A percentile compares a stretch with the other conserved stretches of the same genome.
These are phyloP conservation scores for Pseudopithomyces chartarum DNA, from an alignment of 2,329 filamentous ascomycete genomes.

Conservation along the genomic window DNA sequence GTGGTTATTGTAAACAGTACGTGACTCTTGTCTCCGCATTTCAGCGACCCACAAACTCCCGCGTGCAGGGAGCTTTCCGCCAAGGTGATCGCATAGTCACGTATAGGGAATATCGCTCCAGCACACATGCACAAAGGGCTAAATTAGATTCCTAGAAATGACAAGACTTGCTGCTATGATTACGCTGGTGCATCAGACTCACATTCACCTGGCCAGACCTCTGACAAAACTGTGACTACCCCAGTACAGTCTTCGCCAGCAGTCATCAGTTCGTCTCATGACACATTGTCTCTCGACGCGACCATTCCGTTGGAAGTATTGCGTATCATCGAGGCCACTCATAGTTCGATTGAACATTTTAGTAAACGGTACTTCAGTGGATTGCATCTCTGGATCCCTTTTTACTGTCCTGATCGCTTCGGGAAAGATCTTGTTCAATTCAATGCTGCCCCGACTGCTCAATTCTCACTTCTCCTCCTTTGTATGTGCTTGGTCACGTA, in stretches of 20 bases:
- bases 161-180: not conserved
- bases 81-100: too few relatives aligned
- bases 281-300: not conserved
- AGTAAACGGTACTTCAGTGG: conserved; percentile 9
- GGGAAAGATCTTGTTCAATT: conserved; percentile 5
- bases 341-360: conserved; percentile 1
- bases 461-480: conserved; percentile 11
- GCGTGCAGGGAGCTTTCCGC: too few relatives aligned
- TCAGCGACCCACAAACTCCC: too few relatives aligned
- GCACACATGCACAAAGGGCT: too few relatives aligned
- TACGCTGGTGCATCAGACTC: not conserved
- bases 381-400: conserved; percentile 11
- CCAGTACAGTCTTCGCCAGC: not conserved
- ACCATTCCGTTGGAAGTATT: not conserved
- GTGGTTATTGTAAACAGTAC: conserved; percentile 9
- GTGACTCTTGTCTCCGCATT: not conserved
- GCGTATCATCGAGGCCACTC: not conserved
- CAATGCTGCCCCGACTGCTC: not conserved
- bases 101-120: too few relatives aligned
- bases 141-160: not conserved
- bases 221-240: not conserved
- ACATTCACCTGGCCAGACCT: not conserved
- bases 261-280: not conserved
- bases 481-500: conserved; percentile 10
- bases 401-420: conserved; percentile 6